Conservation (phyloP, 805 yeast genomes). For the Pichia cephalocereana region DNA sequence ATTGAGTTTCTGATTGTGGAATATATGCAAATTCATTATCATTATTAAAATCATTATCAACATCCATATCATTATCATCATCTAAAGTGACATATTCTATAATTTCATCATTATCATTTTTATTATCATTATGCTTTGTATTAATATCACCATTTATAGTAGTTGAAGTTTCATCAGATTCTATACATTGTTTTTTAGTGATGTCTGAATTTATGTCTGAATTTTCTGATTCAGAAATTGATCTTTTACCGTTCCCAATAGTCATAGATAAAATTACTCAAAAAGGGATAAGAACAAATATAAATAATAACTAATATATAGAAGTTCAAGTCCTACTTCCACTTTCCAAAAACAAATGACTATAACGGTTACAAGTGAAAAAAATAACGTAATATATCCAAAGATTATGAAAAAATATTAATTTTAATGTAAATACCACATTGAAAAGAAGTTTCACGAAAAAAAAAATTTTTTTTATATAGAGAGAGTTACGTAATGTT, state of each 20-base stretch:
- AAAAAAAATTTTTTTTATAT: no score
- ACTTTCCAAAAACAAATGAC: no score
- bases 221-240: background rate
- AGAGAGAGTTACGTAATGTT: no score
- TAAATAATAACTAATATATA: no score
- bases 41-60: background rate
- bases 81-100: no score
- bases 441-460: no score
- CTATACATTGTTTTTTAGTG: background rate
- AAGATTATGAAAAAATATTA: no score
- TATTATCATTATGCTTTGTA: background rate
- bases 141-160: background rate
- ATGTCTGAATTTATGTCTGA: background rate
- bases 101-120: background rate
- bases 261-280: background rate
- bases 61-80: background rate
- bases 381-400: no score
- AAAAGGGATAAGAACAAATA: no score
- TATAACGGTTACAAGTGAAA: no score
- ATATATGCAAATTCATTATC: conserved; percentile 4
- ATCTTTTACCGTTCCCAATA: background rate
- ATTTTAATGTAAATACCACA: no score
- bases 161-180: background rate
- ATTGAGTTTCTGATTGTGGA: conserved; percentile 28
- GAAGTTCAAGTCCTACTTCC: no score